Percentiles rank a stretch among this genome's conserved stretches.
These are phyloP conservation scores for Venturia pyrina DNA, from an alignment of 2,329 filamentous ascomycete species.

Conservation along the genomic window DNA sequence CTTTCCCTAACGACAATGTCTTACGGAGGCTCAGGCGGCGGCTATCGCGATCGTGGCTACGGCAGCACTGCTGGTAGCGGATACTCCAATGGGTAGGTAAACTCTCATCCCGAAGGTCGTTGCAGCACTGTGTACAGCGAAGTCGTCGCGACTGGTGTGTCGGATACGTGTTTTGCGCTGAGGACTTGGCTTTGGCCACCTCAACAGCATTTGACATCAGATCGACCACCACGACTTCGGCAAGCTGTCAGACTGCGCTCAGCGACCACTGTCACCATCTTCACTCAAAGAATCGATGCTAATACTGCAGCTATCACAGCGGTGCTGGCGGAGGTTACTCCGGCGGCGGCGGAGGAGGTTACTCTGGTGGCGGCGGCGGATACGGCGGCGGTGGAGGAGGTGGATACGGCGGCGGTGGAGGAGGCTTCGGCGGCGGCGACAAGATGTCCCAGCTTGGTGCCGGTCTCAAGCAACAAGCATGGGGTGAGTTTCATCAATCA, in stretches of 20 bases:
- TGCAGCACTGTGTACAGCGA: conserved; percentile 17
- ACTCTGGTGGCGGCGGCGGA: conserved; percentile 23
- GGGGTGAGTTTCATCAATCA: conserved; percentile 53
- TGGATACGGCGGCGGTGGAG: conserved; percentile 22
- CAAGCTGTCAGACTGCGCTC: neutral
- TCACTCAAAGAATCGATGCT: neutral
- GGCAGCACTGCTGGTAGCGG: conserved; percentile 34
- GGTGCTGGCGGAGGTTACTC: conserved; percentile 7
- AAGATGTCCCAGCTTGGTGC: conserved; percentile 88
- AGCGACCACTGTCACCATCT: neutral
- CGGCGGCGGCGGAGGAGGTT: conserved; percentile 10
- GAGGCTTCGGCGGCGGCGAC: conserved; percentile 57
- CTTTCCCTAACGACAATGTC: conserved; percentile 44
- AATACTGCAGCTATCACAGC: conserved; percentile 3
- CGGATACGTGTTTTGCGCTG: conserved; percentile 8
- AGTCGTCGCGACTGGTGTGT: conserved; percentile 12
- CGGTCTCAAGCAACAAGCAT: conserved; percentile 76
- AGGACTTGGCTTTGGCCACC: neutral
- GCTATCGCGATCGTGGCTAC: conserved; percentile 37
- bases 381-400: conserved; percentile 21
- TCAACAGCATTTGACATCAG: neutral
- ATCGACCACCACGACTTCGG: neutral
- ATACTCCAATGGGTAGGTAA: conserved; percentile 45
- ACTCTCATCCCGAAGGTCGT: conserved; percentile 26
- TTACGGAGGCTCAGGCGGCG: conserved; percentile 47